Base-by-base conservation (phyloP, 1,284 basidiomycete species). In the Sutorius eximius region DNA sequence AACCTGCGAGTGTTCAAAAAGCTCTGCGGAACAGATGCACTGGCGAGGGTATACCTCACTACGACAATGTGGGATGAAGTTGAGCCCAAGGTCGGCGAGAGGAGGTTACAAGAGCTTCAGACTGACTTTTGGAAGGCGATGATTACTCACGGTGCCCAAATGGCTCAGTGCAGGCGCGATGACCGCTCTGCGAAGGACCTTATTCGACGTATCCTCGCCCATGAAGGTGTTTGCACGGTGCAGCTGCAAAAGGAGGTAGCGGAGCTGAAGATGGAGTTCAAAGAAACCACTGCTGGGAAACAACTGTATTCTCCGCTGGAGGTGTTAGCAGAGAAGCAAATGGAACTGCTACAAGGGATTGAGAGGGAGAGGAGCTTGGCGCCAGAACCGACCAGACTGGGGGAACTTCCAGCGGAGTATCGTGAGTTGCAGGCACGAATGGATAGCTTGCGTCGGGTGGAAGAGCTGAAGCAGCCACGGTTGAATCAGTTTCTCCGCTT, bases 1-100 rank as follows among this genome's bases (percentile, higher is more conserved):
- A 78, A 75, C 57, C 74, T 78, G 15, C 51, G 41, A 12, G 7
- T 33, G 7, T 50, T 59, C 30, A 57, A 34, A 22, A 48, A 56
- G 44, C 9, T 59, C 2, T 59, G 52, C 3, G 58, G 52, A 27
- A 33, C 1, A 9, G 45, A 51, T 0, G 24, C 45, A 20, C 12
- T 51, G 6, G 50, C 22, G 1, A 51, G 51, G 5, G 45, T 64
- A 27, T 41, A 48, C 32, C 49, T 60, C n/a, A 53, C 50, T 8
- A 63, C 59, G 11, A 63, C 59, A 2, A 61, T 59, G 61, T 61
- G 61, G 61, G 62, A 64, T 34, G 49, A 64, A 27, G 46, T 62
- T 11, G 56, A 62, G 0, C 3, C 1, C 1, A 3, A 1, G 1
- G 27, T 49, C 2, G 62, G 62, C 0, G 18, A 52, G 29, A 29